A percentile compares a stretch with the other conserved stretches of the same genome.
Conservation (phyloP, 2,329 filamentous ascomycete genomes). For the Aspergillus viridinutans region DNA sequence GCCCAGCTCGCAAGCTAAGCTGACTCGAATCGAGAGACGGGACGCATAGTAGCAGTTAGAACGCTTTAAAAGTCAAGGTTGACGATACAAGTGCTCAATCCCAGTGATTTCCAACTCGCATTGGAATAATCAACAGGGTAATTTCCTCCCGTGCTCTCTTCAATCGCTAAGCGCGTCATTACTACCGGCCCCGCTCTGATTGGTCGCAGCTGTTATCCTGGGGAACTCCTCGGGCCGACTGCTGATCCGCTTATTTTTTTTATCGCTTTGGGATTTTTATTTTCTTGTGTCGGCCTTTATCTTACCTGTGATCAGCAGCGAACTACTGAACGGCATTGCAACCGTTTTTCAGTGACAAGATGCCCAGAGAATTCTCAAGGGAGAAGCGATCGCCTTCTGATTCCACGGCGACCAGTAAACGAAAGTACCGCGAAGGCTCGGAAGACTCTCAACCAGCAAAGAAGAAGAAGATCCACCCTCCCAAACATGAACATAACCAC, state of each 20-base stretch:
- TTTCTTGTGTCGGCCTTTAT: slow-evolving; percentile 1
- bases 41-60: not conserved
- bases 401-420: slow-evolving; percentile 15
- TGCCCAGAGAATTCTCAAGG: slow-evolving; percentile 14
- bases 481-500: slow-evolving; percentile 24
- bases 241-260: slow-evolving; percentile 25
- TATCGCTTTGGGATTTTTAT: slow-evolving; percentile 8
- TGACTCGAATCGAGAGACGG: not conserved
- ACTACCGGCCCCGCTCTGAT: slow-evolving; percentile 16
- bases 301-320: not conserved
- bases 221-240: slow-evolving; percentile 25
- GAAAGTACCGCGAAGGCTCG: slow-evolving; percentile 25
- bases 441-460: slow-evolving; percentile 23
- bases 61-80: not conserved
- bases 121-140: not conserved
- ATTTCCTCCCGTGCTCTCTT: not conserved
- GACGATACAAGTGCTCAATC: not conserved
- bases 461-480: slow-evolving; percentile 28
- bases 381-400: slow-evolving; percentile 2
- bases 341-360: not conserved
- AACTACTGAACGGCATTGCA: not conserved
- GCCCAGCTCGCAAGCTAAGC: not conserved
- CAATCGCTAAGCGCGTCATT: slow-evolving; percentile 9
- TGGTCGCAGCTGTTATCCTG: slow-evolving; percentile 22
- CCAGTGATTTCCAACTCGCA: not conserved